A percentile compares a stretch with the other conserved stretches of the same genome.
Evolutionary conservation across 1,284 basidiomycete species (phyloP).

Genomic region (Austroboletus novae-zelandiae): DNA sequence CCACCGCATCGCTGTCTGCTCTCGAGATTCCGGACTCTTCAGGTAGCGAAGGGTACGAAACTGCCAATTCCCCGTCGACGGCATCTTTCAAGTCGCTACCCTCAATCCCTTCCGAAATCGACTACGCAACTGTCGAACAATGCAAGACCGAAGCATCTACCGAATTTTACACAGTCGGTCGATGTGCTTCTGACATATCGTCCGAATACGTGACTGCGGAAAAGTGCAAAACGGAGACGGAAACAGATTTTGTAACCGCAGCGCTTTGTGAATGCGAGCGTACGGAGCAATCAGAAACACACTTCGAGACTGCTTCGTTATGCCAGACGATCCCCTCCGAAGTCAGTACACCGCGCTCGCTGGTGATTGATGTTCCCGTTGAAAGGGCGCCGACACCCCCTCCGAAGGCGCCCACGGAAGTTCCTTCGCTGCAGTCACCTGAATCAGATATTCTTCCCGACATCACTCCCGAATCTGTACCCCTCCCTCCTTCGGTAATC

Average conservation of each 20-base stretch:
- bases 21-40: slow-evolving; percentile 32
- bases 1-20: slow-evolving; percentile 24
- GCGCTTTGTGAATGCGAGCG: slow-evolving; percentile 45
- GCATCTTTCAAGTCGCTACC: slow-evolving; percentile 44
- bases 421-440: slow-evolving; percentile 29
- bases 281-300: slow-evolving; percentile 42
- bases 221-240: slow-evolving; percentile 48
- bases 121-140: slow-evolving; percentile 52
- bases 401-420: slow-evolving; percentile 29
- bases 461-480: slow-evolving; percentile 37
- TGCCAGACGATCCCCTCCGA: slow-evolving; percentile 39
- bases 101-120: slow-evolving; percentile 52
- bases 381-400: slow-evolving; percentile 27
- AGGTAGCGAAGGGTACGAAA: slow-evolving; percentile 34
- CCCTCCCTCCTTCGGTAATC: slow-evolving; percentile 39
- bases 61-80: slow-evolving; percentile 39
- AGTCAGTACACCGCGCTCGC: slow-evolving; percentile 38
- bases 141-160: slow-evolving; percentile 43
- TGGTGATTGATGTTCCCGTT: slow-evolving; percentile 25
- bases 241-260: slow-evolving; percentile 51
- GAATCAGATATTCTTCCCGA: slow-evolving; percentile 26
- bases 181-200: slow-evolving; percentile 32
- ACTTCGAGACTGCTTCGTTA: slow-evolving; percentile 52
- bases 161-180: slow-evolving; percentile 48
- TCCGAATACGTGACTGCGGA: slow-evolving; percentile 50